Evolutionary conservation across 805 yeast species (phyloP).

Genomic region (Saccharomycopsis sp.): DNA sequence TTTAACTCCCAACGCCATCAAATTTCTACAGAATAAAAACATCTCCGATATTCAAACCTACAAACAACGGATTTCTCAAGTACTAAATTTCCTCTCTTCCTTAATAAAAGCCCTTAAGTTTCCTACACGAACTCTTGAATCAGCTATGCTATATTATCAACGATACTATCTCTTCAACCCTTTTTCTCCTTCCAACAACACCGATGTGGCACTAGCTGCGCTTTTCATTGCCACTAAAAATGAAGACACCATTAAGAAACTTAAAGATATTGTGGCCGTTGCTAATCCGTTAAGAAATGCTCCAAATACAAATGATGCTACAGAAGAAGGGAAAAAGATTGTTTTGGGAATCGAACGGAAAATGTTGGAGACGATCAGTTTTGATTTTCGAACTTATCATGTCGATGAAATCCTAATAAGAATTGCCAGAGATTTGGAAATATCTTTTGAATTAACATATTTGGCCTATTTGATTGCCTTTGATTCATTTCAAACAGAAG

Average conservation of each 20-base stretch:
- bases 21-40: constrained; percentile 39
- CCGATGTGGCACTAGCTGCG: constrained; percentile 59
- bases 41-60: constrained; percentile 40
- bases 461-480: constrained; percentile 68
- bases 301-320: constrained; percentile 12
- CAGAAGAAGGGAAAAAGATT: constrained; percentile 45
- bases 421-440: constrained; percentile 38
- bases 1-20: constrained; percentile 43
- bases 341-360: constrained; percentile 57
- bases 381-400: constrained; percentile 65
- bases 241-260: constrained; percentile 75
- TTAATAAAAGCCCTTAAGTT: constrained; percentile 45
- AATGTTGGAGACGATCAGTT: constrained; percentile 64
- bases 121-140: constrained; percentile 60
- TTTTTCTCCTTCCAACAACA: constrained; percentile 43
- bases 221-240: constrained; percentile 64
- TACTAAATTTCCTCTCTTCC: constrained; percentile 44
- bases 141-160: constrained; percentile 66
- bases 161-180: constrained; percentile 55
- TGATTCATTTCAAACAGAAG: constrained; percentile 63
- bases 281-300: constrained; percentile 30
- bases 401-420: constrained; percentile 60
- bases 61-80: constrained; percentile 41
- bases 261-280: constrained; percentile 48
- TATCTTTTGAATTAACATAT: constrained; percentile 38